phyloP scores from a whole-genome alignment of 2,329 filamentous ascomycete genomes.

The Periglandula ipomoeae region DNA sequence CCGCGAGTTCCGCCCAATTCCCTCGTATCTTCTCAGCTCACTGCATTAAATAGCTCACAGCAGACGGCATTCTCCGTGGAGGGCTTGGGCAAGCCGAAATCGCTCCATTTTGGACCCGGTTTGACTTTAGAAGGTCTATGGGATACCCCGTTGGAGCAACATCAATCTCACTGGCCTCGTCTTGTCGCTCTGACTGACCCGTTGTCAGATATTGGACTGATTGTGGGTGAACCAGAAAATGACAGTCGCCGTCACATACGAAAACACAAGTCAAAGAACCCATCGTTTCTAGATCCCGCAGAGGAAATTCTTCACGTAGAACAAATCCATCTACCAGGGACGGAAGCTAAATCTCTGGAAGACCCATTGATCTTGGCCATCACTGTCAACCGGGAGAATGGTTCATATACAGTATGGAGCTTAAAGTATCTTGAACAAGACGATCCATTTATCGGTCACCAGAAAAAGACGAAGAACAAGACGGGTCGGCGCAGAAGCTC shows the following conservation, averaged over 20 bases:
- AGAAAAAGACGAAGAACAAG: slow-evolving; percentile 36
- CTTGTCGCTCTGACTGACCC: slow-evolving; percentile 82
- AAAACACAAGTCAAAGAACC: slow-evolving; percentile 30
- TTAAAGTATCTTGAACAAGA: slow-evolving; percentile 67
- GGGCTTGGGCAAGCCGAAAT: slow-evolving; percentile 45
- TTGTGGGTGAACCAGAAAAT: slow-evolving; percentile 53
- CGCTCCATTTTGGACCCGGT: slow-evolving; percentile 41
- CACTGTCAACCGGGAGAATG: slow-evolving; percentile 69
- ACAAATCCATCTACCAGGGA: slow-evolving; percentile 47
- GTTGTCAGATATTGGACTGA: slow-evolving; percentile 72
- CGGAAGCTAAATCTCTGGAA: slow-evolving; percentile 24
- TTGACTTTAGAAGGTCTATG: slow-evolving; percentile 49
- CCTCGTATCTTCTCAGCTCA: slow-evolving; percentile 63
- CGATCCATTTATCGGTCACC: slow-evolving; percentile 40
- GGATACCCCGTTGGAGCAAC: slow-evolving; percentile 42
- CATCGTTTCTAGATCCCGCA: slow-evolving; percentile 56
- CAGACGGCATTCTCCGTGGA: slow-evolving; percentile 47
- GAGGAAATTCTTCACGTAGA: slow-evolving; percentile 85
- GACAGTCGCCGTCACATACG: slow-evolving; percentile 17
- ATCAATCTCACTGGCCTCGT: slow-evolving; percentile 57
- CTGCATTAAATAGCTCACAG: slow-evolving; percentile 41
- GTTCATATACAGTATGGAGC: slow-evolving; percentile 77
- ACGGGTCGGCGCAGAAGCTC: slow-evolving; percentile 49
- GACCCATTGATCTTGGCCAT: slow-evolving; percentile 62
- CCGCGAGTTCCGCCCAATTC: slow-evolving; percentile 69